A percentile compares a stretch with the other conserved stretches of the same genome.
These are phyloP conservation scores for Filobasidium wieringae DNA, from an alignment of 768 basidiomycete species.

Conservation along the genomic window DNA sequence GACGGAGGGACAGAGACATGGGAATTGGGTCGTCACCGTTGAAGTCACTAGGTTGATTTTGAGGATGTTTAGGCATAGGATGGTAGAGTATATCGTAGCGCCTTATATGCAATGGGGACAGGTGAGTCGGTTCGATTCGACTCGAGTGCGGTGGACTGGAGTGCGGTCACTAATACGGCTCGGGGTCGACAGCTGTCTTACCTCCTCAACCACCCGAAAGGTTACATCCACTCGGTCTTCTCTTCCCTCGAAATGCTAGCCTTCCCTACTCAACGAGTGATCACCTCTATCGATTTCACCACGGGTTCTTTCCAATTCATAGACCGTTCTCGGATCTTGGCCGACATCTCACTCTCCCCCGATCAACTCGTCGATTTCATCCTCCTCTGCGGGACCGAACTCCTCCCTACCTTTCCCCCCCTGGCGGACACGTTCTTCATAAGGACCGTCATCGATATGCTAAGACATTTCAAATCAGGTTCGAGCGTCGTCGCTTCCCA, in stretches of 20 bases:
- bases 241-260: slow-evolving; percentile 81
- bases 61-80: slow-evolving; percentile 82
- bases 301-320: slow-evolving; percentile 66
- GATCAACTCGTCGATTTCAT: slow-evolving; percentile 93
- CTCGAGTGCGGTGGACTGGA: not conserved
- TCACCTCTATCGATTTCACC: slow-evolving; percentile 68
- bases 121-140: slow-evolving; percentile 49
- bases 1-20: slow-evolving; percentile 59
- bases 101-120: slow-evolving; percentile 94
- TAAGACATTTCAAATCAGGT: slow-evolving; percentile 84
- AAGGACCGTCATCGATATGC: slow-evolving; percentile 60
- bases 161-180: not conserved
- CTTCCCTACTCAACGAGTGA: slow-evolving; percentile 61
- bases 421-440: slow-evolving; percentile 34
- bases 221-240: slow-evolving; percentile 88
- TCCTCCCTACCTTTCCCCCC: slow-evolving; percentile 45
- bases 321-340: slow-evolving; percentile 64
- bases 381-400: slow-evolving; percentile 80
- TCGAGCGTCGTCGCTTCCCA: slow-evolving; percentile 11
- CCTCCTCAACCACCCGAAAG: slow-evolving; percentile 80
- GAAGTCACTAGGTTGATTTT: slow-evolving; percentile 91
- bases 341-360: slow-evolving; percentile 54
- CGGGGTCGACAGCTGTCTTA: slow-evolving; percentile 63
- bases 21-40: slow-evolving; percentile 51
- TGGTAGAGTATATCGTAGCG: slow-evolving; percentile 90